Conservation (phyloP, 192 early-diverging fungal genomes). For the Rhizoclosmatium sp. region DNA sequence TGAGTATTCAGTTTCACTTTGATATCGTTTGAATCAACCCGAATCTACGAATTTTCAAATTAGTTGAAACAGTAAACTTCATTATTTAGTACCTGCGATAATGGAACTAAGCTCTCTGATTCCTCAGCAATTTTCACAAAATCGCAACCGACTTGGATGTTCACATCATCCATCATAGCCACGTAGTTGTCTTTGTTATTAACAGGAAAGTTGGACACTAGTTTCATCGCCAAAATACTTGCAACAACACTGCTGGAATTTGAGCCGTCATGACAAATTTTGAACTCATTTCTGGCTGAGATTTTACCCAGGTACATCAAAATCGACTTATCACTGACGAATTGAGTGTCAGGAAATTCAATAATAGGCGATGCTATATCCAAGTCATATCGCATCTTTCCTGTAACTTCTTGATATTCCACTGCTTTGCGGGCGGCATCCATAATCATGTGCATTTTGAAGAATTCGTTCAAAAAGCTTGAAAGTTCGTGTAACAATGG, state of each 20-base stretch:
- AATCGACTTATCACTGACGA: slow-evolving; percentile 68
- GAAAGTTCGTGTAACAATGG: slow-evolving; percentile 74
- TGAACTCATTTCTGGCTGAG: slow-evolving; percentile 80
- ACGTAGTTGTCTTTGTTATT: slow-evolving; percentile 44
- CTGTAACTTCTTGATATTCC: slow-evolving; percentile 76
- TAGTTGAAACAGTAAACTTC: slow-evolving; percentile 13
- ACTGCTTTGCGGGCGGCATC: slow-evolving; percentile 90
- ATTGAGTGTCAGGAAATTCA: slow-evolving; percentile 72
- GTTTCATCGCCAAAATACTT: slow-evolving; percentile 46
- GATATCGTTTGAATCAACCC: slow-evolving; percentile 75
- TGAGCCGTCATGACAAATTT: slow-evolving; percentile 55
- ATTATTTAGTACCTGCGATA: slow-evolving; percentile 18
- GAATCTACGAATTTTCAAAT: slow-evolving; percentile 46
- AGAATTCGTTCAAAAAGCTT: slow-evolving; percentile 84
- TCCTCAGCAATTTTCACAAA: slow-evolving; percentile 18
- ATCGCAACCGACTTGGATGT: slow-evolving; percentile 66
- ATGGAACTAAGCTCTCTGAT: slow-evolving; percentile 20
- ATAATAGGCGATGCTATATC: slow-evolving; percentile 86
- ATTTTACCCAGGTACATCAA: slow-evolving; percentile 86
- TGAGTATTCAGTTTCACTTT: slow-evolving; percentile 79
- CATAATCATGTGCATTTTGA: slow-evolving; percentile 84
- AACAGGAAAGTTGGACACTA: slow-evolving; percentile 44
- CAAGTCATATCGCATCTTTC: slow-evolving; percentile 86
- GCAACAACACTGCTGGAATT: slow-evolving; percentile 45
- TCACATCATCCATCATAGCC: slow-evolving; percentile 87